Base-by-base conservation (phyloP, 2,329 filamentous ascomycete genomes). In the Gaeumannomyces tritici region DNA sequence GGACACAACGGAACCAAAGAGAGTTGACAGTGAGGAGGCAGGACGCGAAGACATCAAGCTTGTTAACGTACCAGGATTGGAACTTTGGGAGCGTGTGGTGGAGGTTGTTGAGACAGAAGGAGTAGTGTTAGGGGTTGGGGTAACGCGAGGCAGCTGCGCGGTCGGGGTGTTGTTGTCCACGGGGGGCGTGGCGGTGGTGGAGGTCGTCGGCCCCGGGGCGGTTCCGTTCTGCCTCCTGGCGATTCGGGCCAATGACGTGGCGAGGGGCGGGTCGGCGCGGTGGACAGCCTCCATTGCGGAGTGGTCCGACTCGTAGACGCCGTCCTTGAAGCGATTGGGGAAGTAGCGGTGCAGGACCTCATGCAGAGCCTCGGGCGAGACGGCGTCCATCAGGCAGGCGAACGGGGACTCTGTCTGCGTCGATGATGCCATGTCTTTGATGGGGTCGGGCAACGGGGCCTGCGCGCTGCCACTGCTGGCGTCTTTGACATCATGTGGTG, bases 221-320 rank as follows among this genome's bases (percentile, higher is more conserved):
- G 70, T 73, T 61, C 72, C 75, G 35, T 70, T 70, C 65, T 86
- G 83, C 65, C 88, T 82, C 73, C 84, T 86, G 51, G 84, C 88
- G 63, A 91, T 75, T 63, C 85, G 82, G 62, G 88, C 79, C 65
- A 90, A 77, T 63, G 83, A 82, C 12, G 80, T 83, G 24, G 87
- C 86, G 51, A 89, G 77, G 51, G 81, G 78, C 27, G 85, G 81
- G 69, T 90, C 81, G 66, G 82, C 80, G 56, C 78, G 76, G 73
- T 86, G 82, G 31, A 89, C 79, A 42, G 81, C 83, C 71, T 89
- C 83, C 62, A 89, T 78, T 29, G 86, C 87, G 13, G 80, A 77
- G 66, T 79, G 80, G 69, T 89, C 87, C 65, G 85, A 83, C 65
- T 83, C 80, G 72, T 87, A 89, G 62, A 90, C 80, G 63, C 88